These are phyloP conservation scores for Pyrenophora seminiperda DNA, from an alignment of 2,329 filamentous ascomycete species.

Conservation along the genomic window DNA sequence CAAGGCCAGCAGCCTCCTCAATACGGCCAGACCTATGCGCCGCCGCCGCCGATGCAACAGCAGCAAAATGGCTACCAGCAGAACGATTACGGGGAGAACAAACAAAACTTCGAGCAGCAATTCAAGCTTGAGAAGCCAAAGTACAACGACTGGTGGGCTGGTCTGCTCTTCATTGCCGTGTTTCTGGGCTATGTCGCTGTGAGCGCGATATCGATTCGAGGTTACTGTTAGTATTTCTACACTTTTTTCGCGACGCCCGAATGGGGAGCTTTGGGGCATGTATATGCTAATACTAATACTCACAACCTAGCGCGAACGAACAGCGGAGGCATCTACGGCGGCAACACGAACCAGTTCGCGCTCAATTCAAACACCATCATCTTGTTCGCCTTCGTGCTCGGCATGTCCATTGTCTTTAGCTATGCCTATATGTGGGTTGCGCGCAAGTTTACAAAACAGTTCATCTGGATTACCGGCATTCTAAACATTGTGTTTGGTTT, in stretches of 20 bases:
- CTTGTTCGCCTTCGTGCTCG: conserved; percentile 79
- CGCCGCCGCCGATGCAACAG: conserved; percentile 30
- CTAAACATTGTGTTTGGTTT: conserved; percentile 75
- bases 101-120: conserved; percentile 70
- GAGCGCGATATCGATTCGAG: conserved; percentile 74
- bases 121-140: conserved; percentile 86
- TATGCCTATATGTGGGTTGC: conserved; percentile 77
- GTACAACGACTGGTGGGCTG: conserved; percentile 90
- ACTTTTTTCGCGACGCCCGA: not conserved
- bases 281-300: conserved; percentile 11
- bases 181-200: conserved; percentile 77
- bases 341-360: conserved; percentile 64
- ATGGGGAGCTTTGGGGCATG: too few relatives aligned
- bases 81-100: conserved; percentile 49
- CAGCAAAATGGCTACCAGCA: conserved; percentile 33
- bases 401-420: conserved; percentile 74
- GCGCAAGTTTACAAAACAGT: conserved; percentile 80
- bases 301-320: conserved; percentile 58
- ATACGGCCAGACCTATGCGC: conserved; percentile 40
- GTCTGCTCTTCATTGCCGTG: conserved; percentile 73
- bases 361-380: conserved; percentile 85
- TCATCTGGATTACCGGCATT: conserved; percentile 79
- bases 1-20: conserved; percentile 37
- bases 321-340: conserved; percentile 75
- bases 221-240: conserved; percentile 59